A percentile compares a stretch with the other conserved stretches of the same genome.
These are phyloP conservation scores for Stephanodiscus minutulus DNA, from an alignment of 108 stramenopile genomes.

Conservation along the genomic window DNA sequence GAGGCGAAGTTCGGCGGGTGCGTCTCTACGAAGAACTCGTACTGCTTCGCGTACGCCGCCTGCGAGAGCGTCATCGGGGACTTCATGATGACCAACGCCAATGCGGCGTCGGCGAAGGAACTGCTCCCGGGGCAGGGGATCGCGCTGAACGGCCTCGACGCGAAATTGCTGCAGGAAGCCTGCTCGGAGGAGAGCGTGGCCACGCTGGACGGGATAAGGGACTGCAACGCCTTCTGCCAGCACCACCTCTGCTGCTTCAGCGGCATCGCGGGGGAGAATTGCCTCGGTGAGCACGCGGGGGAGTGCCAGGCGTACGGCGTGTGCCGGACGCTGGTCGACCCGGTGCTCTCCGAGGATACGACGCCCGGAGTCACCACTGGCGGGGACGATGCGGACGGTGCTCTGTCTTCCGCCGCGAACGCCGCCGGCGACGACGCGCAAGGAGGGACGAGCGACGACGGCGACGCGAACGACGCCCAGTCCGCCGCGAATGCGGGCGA, in stretches of 20 bases:
- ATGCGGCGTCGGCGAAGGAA: neutral
- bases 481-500: too few relatives aligned
- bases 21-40: constrained; percentile 17
- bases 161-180: constrained; percentile 11
- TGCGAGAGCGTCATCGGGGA: constrained; percentile 34
- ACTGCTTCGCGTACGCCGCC: constrained; percentile 39
- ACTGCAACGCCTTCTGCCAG: constrained; percentile 41
- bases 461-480: too few relatives aligned
- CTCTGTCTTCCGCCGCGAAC: neutral
- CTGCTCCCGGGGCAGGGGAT: neutral
- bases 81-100: constrained; percentile 30
- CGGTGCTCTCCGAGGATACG: constrained; percentile 15
- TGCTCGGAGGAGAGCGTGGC: constrained; percentile 23
- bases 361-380: neutral
- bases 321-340: constrained; percentile 26
- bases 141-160: constrained; percentile 18
- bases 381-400: constrained; percentile 1
- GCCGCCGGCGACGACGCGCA: too few relatives aligned
- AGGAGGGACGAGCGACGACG: too few relatives aligned
- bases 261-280: constrained; percentile 10
- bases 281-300: neutral
- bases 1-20: constrained; percentile 25
- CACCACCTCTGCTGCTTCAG: constrained; percentile 46
- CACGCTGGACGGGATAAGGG: constrained; percentile 30
- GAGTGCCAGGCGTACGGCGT: constrained; percentile 28